phyloP scores from a whole-genome alignment of 208 protist genomes.

The Entamoeba invadens region DNA sequence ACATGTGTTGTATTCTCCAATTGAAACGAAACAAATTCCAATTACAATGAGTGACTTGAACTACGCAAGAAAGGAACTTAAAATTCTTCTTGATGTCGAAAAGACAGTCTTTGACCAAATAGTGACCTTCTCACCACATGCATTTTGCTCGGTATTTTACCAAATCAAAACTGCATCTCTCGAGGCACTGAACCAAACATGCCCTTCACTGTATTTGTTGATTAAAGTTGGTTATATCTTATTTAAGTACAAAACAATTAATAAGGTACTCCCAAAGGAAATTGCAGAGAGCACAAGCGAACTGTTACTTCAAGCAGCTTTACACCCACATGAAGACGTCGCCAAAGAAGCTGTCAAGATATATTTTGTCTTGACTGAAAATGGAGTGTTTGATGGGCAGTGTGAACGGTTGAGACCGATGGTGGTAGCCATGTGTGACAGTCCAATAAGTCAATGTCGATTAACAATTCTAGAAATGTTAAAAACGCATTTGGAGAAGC shows the following conservation, averaged over 20 bases:
- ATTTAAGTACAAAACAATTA: background rate
- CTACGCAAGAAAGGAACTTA: background rate
- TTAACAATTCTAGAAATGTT: background rate
- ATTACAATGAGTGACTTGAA: background rate
- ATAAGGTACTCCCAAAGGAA: background rate
- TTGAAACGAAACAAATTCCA: background rate
- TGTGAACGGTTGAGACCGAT: background rate
- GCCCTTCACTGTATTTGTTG: background rate
- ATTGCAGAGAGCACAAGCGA: background rate
- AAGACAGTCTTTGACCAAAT: background rate
- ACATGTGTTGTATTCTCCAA: background rate
- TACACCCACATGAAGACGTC: background rate
- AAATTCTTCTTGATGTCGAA: background rate
- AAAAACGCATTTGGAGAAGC: background rate
- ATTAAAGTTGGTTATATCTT: background rate
- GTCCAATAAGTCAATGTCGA: background rate
- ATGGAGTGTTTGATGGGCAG: background rate
- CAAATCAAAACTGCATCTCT: background rate
- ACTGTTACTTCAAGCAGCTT: background rate
- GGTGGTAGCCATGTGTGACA: background rate
- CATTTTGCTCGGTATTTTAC: background rate
- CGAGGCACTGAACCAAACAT: background rate
- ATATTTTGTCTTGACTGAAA: background rate
- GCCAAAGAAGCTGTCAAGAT: background rate
- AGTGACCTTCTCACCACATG: background rate